phyloP scores from a whole-genome alignment of 495 filamentous ascomycete species.

The Penicillium pancosmium region DNA sequence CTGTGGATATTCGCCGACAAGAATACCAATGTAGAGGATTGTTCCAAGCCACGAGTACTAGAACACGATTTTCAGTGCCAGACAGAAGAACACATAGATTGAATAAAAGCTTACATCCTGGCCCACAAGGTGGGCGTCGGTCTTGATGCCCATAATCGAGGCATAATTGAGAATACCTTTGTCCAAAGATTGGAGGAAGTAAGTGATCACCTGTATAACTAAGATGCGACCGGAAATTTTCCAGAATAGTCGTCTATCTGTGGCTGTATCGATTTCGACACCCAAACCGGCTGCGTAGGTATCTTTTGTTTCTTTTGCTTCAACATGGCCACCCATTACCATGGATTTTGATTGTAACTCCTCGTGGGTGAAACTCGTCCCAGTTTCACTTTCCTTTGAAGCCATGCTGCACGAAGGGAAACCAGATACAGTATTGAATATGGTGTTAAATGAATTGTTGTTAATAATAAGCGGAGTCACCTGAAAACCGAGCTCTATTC shows the following conservation, averaged over 20 bases:
- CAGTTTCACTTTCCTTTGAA: conserved; percentile 7
- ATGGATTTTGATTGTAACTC: conserved; percentile 5
- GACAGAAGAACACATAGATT: not conserved
- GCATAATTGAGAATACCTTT: conserved; percentile 52
- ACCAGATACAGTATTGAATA: not conserved
- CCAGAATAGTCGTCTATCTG: conserved; percentile 24
- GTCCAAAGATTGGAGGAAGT: conserved; percentile 46
- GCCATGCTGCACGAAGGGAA: conserved; percentile 1
- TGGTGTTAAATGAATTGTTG: not conserved
- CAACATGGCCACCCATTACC: not conserved
- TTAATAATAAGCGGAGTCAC: not conserved
- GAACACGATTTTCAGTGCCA: not conserved
- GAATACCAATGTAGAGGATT: conserved; percentile 45
- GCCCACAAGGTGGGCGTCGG: conserved; percentile 35
- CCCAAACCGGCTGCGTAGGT: not conserved
- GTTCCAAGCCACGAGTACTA: conserved; percentile 49
- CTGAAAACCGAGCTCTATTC: not conserved
- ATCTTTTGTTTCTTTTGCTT: conserved; percentile 7
- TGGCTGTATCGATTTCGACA: conserved; percentile 20
- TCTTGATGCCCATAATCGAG: conserved; percentile 43
- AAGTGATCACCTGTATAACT: conserved; percentile 19
- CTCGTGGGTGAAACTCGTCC: conserved; percentile 6
- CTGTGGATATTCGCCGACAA: conserved; percentile 49
- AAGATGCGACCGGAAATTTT: conserved; percentile 22
- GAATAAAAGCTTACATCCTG: conserved; percentile 21